Evolutionary conservation across 2,329 filamentous ascomycete genomes (phyloP), one percentile per base, ranked within the genome.

Genomic region (Trichoderma hamatum): DNA sequence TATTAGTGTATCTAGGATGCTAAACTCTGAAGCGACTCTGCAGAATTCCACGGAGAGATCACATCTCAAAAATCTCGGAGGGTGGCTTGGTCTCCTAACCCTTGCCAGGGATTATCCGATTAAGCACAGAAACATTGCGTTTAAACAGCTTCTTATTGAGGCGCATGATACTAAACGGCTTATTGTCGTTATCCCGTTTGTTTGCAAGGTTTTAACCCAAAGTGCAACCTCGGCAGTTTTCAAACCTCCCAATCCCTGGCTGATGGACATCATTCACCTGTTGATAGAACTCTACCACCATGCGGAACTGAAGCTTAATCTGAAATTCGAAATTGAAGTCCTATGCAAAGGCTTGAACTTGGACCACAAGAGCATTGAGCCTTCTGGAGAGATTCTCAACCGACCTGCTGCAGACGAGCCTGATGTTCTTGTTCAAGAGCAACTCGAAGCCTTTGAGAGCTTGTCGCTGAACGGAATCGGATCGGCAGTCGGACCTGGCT

Each of bases 291-390:
- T 99, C 4, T 99, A 99, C 76, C 91, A 97, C 76, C 92, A 92
- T 75, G 93, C 93, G 16, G 95, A 97, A 74, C 84, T 99, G 68
- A 98, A 98, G 79, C 87, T 99, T 46, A 98, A 98, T 74, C 89
- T 97, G 63, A 99, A 98, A 75, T 99, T 99, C 74, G 96, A 99
- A 79, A 98, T 99, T 69, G 96, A 99, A 80, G 94, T 99, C 30
- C 86, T 99, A 28, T 99, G 94, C 84, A 96, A 96, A 77, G 94
- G 94, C 14, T 84, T 99, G 19, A 91, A 90, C 67, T 84, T 98
- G n/a, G 94, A 98, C 71, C 92, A 97, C 80, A 97, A 96, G 81
- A 90, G 88, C 70, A 94, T 98, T 71, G 92, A 96, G 74, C 93
- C 95, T 0, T 93, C 94, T 0, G 90, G 91, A 26, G 90, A 94